Conservation (phyloP, 257 asterid species). For the Linderniella brevidens region DNA sequence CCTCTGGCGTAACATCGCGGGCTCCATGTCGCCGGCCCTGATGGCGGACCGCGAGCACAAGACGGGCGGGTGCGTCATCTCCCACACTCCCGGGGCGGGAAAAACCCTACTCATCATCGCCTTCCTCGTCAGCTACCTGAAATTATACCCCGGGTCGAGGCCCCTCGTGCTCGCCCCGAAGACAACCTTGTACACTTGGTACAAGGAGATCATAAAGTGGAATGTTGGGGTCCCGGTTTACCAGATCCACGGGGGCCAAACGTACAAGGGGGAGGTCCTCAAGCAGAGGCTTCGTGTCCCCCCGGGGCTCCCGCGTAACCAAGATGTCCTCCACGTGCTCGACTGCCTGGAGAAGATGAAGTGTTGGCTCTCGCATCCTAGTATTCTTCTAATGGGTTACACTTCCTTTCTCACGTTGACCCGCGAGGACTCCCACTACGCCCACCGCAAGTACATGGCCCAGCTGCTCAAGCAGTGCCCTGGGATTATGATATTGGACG, state of each 20-base stretch:
- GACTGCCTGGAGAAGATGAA: constrained; percentile 95
- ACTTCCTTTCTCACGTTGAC: constrained; percentile 79
- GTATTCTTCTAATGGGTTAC: constrained; percentile 91
- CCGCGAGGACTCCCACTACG: constrained; percentile 84
- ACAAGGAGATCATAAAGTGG: constrained; percentile 94
- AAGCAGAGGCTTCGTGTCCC: constrained; percentile 64
- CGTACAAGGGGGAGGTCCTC: constrained; percentile 84
- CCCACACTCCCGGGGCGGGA: constrained; percentile 98
- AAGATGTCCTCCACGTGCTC: constrained; percentile 95
- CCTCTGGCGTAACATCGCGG: constrained; percentile 91
- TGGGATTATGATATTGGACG: constrained; percentile 80
- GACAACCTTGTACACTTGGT: constrained; percentile 90
- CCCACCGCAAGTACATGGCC: constrained; percentile 93
- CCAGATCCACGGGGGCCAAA: constrained; percentile 97
- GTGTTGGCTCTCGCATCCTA: constrained; percentile 90
- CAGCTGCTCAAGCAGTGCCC: constrained; percentile 80
- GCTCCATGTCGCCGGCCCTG: constrained; percentile 56
- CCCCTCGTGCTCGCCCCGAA: constrained; percentile 95
- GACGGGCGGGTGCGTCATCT: constrained; percentile 90
- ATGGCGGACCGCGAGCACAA: constrained; percentile 47
- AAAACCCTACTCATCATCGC: constrained; percentile 82
- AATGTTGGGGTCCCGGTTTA: constrained; percentile 83
- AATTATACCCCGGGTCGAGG: constrained; percentile 79
- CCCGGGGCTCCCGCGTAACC: constrained; percentile 78
- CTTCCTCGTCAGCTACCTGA: constrained; percentile 83